Conservation (phyloP, 805 yeast genomes). For the Novakomyces olei region DNA sequence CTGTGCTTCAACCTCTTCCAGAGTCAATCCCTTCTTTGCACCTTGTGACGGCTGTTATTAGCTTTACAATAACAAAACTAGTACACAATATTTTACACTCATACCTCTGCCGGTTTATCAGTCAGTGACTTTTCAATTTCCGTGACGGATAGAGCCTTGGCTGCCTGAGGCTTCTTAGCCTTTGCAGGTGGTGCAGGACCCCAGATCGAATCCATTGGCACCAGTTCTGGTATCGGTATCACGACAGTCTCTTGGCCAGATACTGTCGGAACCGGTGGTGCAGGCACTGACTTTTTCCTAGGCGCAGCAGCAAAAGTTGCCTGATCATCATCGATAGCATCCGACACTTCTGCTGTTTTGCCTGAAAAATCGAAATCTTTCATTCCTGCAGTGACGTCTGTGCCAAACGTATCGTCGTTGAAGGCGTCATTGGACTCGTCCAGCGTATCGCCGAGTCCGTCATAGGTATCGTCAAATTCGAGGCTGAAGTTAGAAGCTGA, state of each 20-base stretch:
- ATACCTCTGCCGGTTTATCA: constrained; percentile 1
- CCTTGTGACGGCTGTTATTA: too few relatives aligned
- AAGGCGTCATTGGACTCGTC: constrained; percentile 56
- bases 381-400: constrained; percentile 20
- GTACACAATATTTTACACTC: too few relatives aligned
- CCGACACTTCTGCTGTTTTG: constrained; percentile 15
- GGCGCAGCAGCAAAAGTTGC: constrained; percentile 1
- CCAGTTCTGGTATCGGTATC: constrained; percentile 17
- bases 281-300: background rate
- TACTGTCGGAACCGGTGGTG: constrained; percentile 11
- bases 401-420: constrained; percentile 63
- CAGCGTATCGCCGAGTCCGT: constrained; percentile 44
- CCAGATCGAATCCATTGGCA: constrained; percentile 60
- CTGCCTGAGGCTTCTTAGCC: constrained; percentile 5
- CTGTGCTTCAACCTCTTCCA: constrained; percentile 72
- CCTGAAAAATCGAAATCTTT: constrained; percentile 47
- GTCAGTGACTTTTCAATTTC: background rate
- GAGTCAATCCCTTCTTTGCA: constrained; percentile 35
- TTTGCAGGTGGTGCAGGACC: constrained; percentile 18
- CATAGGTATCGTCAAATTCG: constrained; percentile 70
- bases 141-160: constrained; percentile 7
- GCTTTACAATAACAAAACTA: too few relatives aligned
- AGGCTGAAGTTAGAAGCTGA: constrained; percentile 15
- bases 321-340: constrained; percentile 12
- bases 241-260: constrained; percentile 21